Base-by-base conservation (phyloP, 2,329 filamentous ascomycete genomes). In the Aspergillus tanneri region DNA sequence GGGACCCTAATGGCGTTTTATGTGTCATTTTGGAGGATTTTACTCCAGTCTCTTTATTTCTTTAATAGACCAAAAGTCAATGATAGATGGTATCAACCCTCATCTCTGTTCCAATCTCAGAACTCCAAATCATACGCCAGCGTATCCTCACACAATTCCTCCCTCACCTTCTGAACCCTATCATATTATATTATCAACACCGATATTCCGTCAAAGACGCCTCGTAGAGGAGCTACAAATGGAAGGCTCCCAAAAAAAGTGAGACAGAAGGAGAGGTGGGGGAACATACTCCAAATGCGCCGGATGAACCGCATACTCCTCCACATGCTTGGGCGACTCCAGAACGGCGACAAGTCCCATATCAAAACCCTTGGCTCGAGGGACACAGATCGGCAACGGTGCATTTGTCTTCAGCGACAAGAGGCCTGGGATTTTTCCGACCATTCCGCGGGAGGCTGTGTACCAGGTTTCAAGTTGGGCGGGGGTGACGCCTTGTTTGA, bases 261-360 rank as follows among this genome's bases (percentile, higher is more conserved):
- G 25, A 50, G 12, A 24, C 36, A 36, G 21, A n/a, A 46, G 12
- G 42, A 48, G 22, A n/a, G 30, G 41, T 63, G 42, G 43, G 21
- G 22, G 35, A 42, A 66, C 70, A 46, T 63, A 77, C 73, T 70
- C 67, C 48, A 71, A 49, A 61, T 77, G 75, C 22, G 72, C 72
- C 36, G 73, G 73, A 63, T 76, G 74, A 37, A 59, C 58, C 3
- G 70, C 72, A 63, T 77, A 77, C 8, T 62, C 64, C 38, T 63
- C 60, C 4, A 77, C 54, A 60, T 75, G 63, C 27, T 72, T 71
- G 3, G 66, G 51, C 34, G 69, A 71, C 52, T 76, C 74, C 54
- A 77, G 48, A 5, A 75, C 63, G 4, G 74, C 73, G n/a, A 77
- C 67, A 9, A 77, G 50, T 2, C 69, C 73, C 64, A 74, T 66